Base-by-base conservation (phyloP, 257 asterid species). In the Perilla frutescens region DNA sequence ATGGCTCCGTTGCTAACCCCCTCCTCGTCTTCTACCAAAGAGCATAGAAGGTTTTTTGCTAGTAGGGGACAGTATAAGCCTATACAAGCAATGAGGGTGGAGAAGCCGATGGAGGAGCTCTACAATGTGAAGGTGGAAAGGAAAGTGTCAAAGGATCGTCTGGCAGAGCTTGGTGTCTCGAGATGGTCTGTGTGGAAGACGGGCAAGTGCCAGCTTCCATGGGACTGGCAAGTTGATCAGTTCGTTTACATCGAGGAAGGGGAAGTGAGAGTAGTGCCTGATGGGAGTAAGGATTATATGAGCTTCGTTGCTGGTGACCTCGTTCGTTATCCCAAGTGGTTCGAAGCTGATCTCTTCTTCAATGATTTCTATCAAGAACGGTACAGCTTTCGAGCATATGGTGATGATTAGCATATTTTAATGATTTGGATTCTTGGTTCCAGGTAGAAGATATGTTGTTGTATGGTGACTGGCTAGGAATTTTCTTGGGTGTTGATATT, bases 191-290 rank as follows among this genome's bases (percentile, higher is more conserved):
- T 85, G 5, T 94, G 97, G 99, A 91, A 91, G 73, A 94, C 97
- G 0, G 97, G 97, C 15, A 88, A 88, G 72, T 90, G 97, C 87
- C 82, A 82, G 86, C 88, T 94, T 39, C 96, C 97, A 0, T 94
- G 99, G 99, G 99, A 94, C 73, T 94, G 99, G 97, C 97, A 91
- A 65, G 97, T 91, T 1, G 97, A 94, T 73, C 99, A 94, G 85
- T 83, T 91, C 43, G 96, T 94, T 50, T 94, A 91, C 60, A 77
- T 94, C 13, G 99, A 94, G 88, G 99, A 91, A 84, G 99, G 99
- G 8, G 97, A 91, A 77, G 99, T 91, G 64, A 86, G 96, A 59
- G 97, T 94, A 6, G 96, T 94, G 77, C 99, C 98, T 4, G 96
- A 94, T 70, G 98, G 98, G 41, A 86, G 97, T 14, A 72, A 87